Percentiles rank a stretch among this genome's conserved stretches.
Conservation (phyloP, 2,329 filamentous ascomycete genomes). For the Eurotiales sp. region DNA sequence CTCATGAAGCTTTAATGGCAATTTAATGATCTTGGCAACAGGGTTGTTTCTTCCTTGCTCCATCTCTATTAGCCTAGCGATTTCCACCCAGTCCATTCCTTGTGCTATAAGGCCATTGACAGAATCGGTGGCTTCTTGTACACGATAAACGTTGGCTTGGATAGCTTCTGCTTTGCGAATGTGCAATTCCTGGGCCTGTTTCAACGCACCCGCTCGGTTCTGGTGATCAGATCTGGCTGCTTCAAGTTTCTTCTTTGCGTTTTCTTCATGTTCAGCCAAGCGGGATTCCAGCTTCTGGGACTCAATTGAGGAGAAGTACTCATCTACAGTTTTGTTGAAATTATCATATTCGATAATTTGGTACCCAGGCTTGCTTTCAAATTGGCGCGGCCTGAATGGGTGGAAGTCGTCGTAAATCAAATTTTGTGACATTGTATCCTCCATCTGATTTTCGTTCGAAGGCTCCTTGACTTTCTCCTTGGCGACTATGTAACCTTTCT, state of each 20-base stretch:
- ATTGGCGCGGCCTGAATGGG: slow-evolving; percentile 80
- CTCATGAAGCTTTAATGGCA: slow-evolving; percentile 85
- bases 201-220: slow-evolving; percentile 77
- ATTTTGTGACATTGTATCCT: slow-evolving; percentile 29
- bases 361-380: slow-evolving; percentile 62
- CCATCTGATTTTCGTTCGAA: slow-evolving; percentile 25
- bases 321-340: slow-evolving; percentile 91
- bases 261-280: slow-evolving; percentile 74
- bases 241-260: slow-evolving; percentile 79
- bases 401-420: slow-evolving; percentile 93
- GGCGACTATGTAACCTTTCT: slow-evolving; percentile 85
- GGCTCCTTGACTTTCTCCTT: slow-evolving; percentile 47
- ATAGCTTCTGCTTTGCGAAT: slow-evolving; percentile 86
- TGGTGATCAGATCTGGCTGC: slow-evolving; percentile 79
- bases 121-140: slow-evolving; percentile 88
- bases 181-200: slow-evolving; percentile 77
- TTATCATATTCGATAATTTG: slow-evolving; percentile 72
- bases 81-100: slow-evolving; percentile 97
- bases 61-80: slow-evolving; percentile 80
- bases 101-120: slow-evolving; percentile 88
- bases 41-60: slow-evolving; percentile 78
- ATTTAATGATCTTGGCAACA: slow-evolving; percentile 79
- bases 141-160: slow-evolving; percentile 82
- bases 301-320: slow-evolving; percentile 96
- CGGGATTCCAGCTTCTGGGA: slow-evolving; percentile 85